A percentile compares a stretch with the other conserved stretches of the same genome.
phyloP scores from a whole-genome alignment of 805 yeast genomes.

The Sugiyamaella marilandica region DNA sequence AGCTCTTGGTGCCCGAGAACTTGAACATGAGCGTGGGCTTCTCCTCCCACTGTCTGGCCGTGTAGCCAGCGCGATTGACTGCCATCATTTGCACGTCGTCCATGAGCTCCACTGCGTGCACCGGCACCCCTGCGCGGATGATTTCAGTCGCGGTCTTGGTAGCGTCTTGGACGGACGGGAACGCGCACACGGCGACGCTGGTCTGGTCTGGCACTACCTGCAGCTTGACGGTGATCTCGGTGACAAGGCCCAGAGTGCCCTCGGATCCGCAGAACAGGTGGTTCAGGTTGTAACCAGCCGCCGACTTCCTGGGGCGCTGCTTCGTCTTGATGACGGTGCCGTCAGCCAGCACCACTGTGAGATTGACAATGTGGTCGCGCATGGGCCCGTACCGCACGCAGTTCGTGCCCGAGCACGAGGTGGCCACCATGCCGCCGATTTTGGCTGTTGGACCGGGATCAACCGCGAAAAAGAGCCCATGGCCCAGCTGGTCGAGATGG shows the following conservation, averaged over 20 bases:
- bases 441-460: constrained; percentile 80
- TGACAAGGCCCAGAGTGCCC: constrained; percentile 74
- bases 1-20: constrained; percentile 47
- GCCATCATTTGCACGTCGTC: constrained; percentile 70
- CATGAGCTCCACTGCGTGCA: constrained; percentile 71
- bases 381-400: constrained; percentile 78
- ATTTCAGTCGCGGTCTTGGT: constrained; percentile 62
- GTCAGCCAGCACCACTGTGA: constrained; percentile 75
- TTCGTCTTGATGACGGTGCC: constrained; percentile 73
- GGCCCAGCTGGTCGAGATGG: constrained; percentile 38
- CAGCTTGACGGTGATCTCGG: constrained; percentile 69
- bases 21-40: constrained; percentile 61
- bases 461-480: constrained; percentile 61
- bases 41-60: constrained; percentile 50
- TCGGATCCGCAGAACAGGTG: constrained; percentile 73
- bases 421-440: constrained; percentile 74
- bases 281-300: constrained; percentile 76
- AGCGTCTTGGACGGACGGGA: constrained; percentile 64
- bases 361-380: constrained; percentile 62
- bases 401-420: constrained; percentile 76
- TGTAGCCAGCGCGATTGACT: constrained; percentile 52
- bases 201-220: constrained; percentile 63
- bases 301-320: constrained; percentile 67
- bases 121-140: constrained; percentile 56
- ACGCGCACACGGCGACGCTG: constrained; percentile 63